phyloP scores from a whole-genome alignment of 805 yeast genomes.

The Ogataea paraovalis region DNA sequence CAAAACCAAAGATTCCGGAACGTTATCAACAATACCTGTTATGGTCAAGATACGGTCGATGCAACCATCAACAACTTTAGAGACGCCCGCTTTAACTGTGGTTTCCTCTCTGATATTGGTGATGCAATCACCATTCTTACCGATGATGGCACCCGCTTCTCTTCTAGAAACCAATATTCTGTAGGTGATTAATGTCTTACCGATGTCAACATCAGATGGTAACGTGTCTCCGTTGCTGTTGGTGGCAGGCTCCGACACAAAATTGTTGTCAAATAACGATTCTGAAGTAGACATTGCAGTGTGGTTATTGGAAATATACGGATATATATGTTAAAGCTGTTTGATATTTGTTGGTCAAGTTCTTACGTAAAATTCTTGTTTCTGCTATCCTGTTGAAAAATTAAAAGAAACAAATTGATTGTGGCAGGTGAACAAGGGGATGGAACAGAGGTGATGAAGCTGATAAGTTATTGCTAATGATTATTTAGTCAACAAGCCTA shows the following conservation, averaged over 20 bases:
- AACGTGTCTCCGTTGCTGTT: slow-evolving; percentile 13
- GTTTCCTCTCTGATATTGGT: slow-evolving; percentile 72
- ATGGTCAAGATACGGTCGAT: slow-evolving; percentile 80
- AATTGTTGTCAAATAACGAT: slow-evolving; percentile 30
- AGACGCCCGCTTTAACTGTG: slow-evolving; percentile 80
- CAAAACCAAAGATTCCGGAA: slow-evolving; percentile 64
- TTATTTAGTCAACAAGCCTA: no score
- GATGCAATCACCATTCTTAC: slow-evolving; percentile 77
- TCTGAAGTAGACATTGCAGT: slow-evolving; percentile 25
- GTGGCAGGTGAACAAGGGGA: not conserved
- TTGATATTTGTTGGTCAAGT: no score
- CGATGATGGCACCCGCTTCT: slow-evolving; percentile 89
- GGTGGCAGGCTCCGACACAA: slow-evolving; percentile 20
- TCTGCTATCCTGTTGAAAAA: no score
- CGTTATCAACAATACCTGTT: slow-evolving; percentile 65
- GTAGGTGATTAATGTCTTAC: slow-evolving; percentile 32
- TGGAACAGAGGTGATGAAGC: no score
- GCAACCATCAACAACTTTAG: slow-evolving; percentile 74
- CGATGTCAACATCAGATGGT: slow-evolving; percentile 25
- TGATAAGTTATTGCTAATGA: no score
- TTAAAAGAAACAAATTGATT: not conserved
- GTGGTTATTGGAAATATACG: not conserved
- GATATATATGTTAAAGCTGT: no score
- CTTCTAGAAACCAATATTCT: slow-evolving; percentile 73
- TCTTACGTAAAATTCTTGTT: not conserved